Percentiles rank a stretch among this genome's conserved stretches.
Conservation (phyloP, 176 grass and related monocot species). For the Zoysia japonica region DNA sequence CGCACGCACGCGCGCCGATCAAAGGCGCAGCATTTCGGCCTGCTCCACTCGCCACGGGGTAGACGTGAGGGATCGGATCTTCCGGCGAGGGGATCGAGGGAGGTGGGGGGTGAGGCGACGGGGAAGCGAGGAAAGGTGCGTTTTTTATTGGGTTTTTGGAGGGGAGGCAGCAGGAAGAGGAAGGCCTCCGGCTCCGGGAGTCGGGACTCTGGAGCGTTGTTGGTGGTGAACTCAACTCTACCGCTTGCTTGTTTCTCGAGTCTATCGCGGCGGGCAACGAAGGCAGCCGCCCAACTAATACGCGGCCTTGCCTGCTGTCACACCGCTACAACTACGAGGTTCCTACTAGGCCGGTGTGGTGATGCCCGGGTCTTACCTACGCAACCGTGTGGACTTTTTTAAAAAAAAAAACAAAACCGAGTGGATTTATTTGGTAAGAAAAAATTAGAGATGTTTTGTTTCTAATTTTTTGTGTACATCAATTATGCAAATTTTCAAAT, state of each 20-base stretch:
- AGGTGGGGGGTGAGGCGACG: constrained; percentile 3
- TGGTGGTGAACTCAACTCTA: background rate
- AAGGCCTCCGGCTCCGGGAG: background rate
- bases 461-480: too few species aligned
- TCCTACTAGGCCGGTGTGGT: too few species aligned
- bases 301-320: constrained; percentile 32
- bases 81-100: constrained; percentile 46
- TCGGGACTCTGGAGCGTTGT: background rate
- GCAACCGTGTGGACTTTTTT: background rate
- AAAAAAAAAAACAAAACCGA: too few species aligned
- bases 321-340: background rate
- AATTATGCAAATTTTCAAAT: too few species aligned
- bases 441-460: too few species aligned
- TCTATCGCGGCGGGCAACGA: constrained; percentile 13
- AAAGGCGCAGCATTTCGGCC: constrained; percentile 28
- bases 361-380: background rate
- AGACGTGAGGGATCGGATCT: constrained; percentile 40
- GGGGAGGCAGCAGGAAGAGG: background rate
- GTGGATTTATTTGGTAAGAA: too few species aligned
- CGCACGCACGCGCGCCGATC: background rate
- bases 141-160: constrained; percentile 56
- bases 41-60: background rate
- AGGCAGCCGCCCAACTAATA: constrained; percentile 42
- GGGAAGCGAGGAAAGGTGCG: constrained; percentile 36
- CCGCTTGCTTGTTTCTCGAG: background rate